phyloP scores from a whole-genome alignment of 371 early-diverging fungal genomes.

The Mortierella sp. region DNA sequence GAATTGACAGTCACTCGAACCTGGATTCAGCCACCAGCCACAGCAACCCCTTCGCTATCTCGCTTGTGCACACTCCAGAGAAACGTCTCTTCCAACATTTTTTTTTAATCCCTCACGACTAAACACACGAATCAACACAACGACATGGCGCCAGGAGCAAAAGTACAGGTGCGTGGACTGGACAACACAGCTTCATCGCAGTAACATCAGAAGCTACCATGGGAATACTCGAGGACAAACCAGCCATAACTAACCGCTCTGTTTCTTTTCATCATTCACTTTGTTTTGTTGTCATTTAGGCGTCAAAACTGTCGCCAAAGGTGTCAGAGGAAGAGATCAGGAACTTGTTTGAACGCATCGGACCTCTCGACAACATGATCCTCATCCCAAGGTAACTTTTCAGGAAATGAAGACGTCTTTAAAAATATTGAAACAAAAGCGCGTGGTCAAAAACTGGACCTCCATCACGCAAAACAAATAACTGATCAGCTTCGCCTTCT shows the following conservation, averaged over 20 bases:
- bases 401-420: background rate
- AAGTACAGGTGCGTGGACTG: constrained; percentile 38
- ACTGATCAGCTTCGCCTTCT: constrained; percentile 16
- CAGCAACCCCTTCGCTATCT: too few species aligned
- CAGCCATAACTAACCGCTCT: background rate
- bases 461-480: background rate
- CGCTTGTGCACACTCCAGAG: too few species aligned
- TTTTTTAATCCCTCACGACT: background rate
- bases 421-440: background rate
- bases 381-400: constrained; percentile 54
- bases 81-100: background rate
- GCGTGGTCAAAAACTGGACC: background rate
- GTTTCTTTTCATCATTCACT: background rate
- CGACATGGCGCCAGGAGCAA: constrained; percentile 53
- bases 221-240: background rate
- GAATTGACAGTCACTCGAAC: too few species aligned
- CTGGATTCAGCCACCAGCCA: too few species aligned
- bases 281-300: constrained; percentile 58
- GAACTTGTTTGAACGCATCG: constrained; percentile 66
- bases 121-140: background rate
- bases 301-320: constrained; percentile 66
- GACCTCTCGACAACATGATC: constrained; percentile 61
- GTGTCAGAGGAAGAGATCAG: constrained; percentile 65
- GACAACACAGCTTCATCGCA: background rate
- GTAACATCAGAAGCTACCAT: background rate